These are phyloP conservation scores for Pseudonitzschia multiseries DNA, from an alignment of 108 stramenopile species.

Conservation along the genomic window DNA sequence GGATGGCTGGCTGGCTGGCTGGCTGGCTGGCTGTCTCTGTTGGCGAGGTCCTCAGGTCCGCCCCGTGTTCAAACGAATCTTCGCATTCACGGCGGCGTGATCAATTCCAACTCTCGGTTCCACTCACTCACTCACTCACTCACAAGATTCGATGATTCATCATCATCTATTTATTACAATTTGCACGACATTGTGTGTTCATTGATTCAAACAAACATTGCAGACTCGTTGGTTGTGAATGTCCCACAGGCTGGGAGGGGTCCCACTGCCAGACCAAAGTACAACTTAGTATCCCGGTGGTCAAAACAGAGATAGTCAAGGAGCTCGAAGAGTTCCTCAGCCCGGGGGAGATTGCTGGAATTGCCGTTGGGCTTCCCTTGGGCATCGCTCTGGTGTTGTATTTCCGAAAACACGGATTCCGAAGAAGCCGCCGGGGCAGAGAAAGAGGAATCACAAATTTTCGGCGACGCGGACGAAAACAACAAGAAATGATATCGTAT, in stretches of 20 bases:
- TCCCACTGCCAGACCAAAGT: conserved; percentile 18
- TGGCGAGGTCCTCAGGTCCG: no score
- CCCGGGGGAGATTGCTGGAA: neutral
- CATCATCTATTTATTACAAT: no score
- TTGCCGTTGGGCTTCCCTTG: neutral
- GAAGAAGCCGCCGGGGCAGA: neutral
- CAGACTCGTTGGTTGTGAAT: conserved; percentile 30
- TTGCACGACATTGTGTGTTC: no score
- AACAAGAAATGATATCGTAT: neutral
- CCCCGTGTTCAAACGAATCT: no score
- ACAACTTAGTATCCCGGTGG: neutral
- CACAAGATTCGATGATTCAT: no score
- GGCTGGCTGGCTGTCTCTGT: no score
- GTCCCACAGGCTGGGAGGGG: conserved; percentile 31
- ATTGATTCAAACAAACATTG: neutral
- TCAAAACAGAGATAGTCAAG: neutral
- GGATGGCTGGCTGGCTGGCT: no score
- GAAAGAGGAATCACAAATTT: neutral
- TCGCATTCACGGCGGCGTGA: no score
- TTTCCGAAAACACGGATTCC: neutral
- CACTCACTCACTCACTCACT: no score
- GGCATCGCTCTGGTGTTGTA: neutral
- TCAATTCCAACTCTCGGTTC: neutral
- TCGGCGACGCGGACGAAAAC: neutral
- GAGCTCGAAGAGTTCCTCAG: conserved; percentile 4